phyloP scores from a whole-genome alignment of 352 stramenopile species.

The Phytophthora melonis region DNA sequence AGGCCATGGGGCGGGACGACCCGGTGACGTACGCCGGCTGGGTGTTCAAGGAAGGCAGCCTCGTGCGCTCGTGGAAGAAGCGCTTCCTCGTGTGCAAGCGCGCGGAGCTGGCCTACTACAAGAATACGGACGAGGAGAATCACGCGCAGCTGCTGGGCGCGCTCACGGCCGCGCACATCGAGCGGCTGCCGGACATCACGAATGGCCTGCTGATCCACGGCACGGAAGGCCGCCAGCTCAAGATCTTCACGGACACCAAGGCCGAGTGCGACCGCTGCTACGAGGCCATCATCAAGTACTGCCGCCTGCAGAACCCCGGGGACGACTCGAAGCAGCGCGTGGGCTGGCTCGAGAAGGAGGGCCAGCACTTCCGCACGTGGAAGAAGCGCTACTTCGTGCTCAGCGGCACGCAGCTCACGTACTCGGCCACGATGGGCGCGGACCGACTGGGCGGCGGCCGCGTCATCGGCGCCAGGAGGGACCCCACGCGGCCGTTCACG shows the following conservation, averaged over 20 bases:
- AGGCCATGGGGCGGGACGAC: constrained; percentile 41
- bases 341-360: constrained; percentile 81
- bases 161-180: constrained; percentile 74
- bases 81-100: constrained; percentile 84
- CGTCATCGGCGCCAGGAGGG: constrained; percentile 65
- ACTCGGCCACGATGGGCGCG: constrained; percentile 62
- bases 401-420: constrained; percentile 65
- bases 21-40: constrained; percentile 78
- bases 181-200: constrained; percentile 72
- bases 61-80: constrained; percentile 89
- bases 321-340: constrained; percentile 40
- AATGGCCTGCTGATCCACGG: constrained; percentile 77
- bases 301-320: constrained; percentile 44
- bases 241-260: constrained; percentile 84
- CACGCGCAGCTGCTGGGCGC: constrained; percentile 74
- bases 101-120: constrained; percentile 83
- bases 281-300: constrained; percentile 65
- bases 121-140: constrained; percentile 72
- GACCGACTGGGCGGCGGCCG: constrained; percentile 57
- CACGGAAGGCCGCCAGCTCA: constrained; percentile 74
- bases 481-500: constrained; percentile 68
- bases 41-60: constrained; percentile 83
- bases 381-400: constrained; percentile 84
- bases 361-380: constrained; percentile 72
- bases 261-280: constrained; percentile 78